Base-by-base conservation (phyloP, 225 moss, liverwort and hornwort species). In the Sphagnum tenellum region DNA sequence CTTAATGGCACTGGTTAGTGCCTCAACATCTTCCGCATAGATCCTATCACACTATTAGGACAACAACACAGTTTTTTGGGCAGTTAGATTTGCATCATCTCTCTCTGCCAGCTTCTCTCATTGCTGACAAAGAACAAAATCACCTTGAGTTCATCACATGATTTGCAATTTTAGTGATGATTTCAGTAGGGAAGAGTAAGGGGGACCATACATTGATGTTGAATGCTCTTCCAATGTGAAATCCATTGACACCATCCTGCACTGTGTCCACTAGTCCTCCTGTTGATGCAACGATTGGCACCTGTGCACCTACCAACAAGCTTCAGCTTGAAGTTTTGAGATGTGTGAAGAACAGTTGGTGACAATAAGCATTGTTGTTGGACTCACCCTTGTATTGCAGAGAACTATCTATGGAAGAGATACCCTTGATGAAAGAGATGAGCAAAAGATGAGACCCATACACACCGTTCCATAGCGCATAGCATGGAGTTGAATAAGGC, bases 201-300 rank as follows among this genome's bases (percentile, higher is more conserved):
- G 10, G 10, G 4, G 29, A 49, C 51, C 82, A 61, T 73, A 88
- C 88, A 67, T 89, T 86, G 47, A 86, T 82, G 69, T 94, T 86
- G 74, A 94, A 94, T 5, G 87, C 45, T 49, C 73, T 66, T 53
- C 87, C 94, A 60, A 74, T 70, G 62, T 84, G 94, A 59, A 87
- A 94, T 47, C 94, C 94, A 50, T 87, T 94, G 8, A 87, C 60
- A 44, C 87, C 89, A 0, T 94, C 94, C 70, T 74, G 13, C 12
- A 94, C 94, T 48, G 94, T 91, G 73, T 94, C 86, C 45, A 94
- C 89, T 61, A 94, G 77, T 72, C 91, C 94, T 68, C 89, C 89
- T 48, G 88, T 88, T 59, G 91, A 83, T 45, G 91, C 87, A 57
- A 84, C 83, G 8, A 87, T 84, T 55, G 86, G 91, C 46, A 86